Evolutionary conservation across 1,139 yeast genomes (phyloP).

Genomic region (Pichia sp.): DNA sequence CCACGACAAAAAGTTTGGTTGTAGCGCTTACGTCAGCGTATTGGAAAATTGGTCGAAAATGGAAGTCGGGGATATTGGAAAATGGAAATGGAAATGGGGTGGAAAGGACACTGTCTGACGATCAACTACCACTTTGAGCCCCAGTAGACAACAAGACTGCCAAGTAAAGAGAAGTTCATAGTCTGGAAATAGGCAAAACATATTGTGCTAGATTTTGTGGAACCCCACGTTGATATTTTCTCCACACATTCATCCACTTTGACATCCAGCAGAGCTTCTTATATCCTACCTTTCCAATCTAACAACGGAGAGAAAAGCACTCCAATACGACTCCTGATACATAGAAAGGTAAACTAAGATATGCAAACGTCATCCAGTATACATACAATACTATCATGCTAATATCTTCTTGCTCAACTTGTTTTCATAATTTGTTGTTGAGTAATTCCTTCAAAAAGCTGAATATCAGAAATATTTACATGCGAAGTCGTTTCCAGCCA

Average conservation of each 20-base stretch:
- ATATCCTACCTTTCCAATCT: background rate
- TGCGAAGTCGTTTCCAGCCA: constrained; percentile 12
- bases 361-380: background rate
- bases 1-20: background rate
- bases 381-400: constrained; percentile 1
- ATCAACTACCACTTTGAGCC: background rate
- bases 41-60: background rate
- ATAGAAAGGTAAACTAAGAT: background rate
- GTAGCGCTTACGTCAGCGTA: background rate
- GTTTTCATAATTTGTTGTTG: background rate
- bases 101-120: background rate
- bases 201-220: too few species aligned
- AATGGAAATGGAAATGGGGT: background rate
- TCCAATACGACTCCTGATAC: background rate
- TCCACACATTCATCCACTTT: background rate
- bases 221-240: too few species aligned
- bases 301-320: background rate
- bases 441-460: background rate
- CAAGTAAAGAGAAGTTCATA: background rate
- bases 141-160: background rate
- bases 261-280: background rate
- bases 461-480: constrained; percentile 2
- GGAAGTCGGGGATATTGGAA: background rate
- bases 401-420: background rate
- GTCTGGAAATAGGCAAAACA: background rate